phyloP scores from a whole-genome alignment of 192 early-diverging fungal species.

The Phycomyces nitens region DNA sequence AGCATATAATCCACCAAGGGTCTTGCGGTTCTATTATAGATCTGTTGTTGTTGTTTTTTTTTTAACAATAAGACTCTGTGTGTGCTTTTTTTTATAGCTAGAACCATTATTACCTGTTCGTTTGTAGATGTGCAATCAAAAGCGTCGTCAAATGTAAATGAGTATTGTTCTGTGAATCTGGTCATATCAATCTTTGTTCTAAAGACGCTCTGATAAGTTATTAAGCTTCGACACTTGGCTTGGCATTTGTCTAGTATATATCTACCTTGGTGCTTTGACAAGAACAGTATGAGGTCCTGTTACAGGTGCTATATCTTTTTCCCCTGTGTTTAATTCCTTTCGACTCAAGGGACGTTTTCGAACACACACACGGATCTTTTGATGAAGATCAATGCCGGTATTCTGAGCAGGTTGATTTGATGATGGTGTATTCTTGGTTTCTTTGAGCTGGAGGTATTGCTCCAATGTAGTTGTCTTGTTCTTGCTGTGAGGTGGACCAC shows the following conservation, averaged over 20 bases:
- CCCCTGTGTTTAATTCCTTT: slow-evolving; percentile 71
- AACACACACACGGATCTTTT: slow-evolving; percentile 95
- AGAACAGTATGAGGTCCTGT: slow-evolving; percentile 64
- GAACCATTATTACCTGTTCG: slow-evolving; percentile 56
- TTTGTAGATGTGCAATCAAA: slow-evolving; percentile 81
- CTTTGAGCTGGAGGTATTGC: neutral
- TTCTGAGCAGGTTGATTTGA: slow-evolving; percentile 3
- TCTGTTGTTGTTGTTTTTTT: slow-evolving; percentile 20
- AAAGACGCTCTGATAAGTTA: neutral
- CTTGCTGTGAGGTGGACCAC: neutral
- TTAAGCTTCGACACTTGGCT: neutral
- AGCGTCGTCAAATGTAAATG: slow-evolving; percentile 94
- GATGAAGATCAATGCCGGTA: slow-evolving; percentile 51
- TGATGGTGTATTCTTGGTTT: neutral
- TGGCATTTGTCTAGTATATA: neutral
- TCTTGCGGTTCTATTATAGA: slow-evolving; percentile 86
- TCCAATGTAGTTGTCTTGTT: slow-evolving; percentile 18
- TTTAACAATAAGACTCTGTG: neutral
- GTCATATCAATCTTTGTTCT: slow-evolving; percentile 94
- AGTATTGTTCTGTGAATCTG: slow-evolving; percentile 88
- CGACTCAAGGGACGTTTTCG: slow-evolving; percentile 90
- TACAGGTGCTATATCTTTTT: slow-evolving; percentile 78
- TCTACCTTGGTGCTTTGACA: slow-evolving; percentile 91
- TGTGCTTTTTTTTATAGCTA: slow-evolving; percentile 1
- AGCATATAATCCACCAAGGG: slow-evolving; percentile 96